A percentile compares a stretch with the other conserved stretches of the same genome.
Conservation (phyloP, 108 stramenopile genomes). For the Nitzschia inconspicua region DNA sequence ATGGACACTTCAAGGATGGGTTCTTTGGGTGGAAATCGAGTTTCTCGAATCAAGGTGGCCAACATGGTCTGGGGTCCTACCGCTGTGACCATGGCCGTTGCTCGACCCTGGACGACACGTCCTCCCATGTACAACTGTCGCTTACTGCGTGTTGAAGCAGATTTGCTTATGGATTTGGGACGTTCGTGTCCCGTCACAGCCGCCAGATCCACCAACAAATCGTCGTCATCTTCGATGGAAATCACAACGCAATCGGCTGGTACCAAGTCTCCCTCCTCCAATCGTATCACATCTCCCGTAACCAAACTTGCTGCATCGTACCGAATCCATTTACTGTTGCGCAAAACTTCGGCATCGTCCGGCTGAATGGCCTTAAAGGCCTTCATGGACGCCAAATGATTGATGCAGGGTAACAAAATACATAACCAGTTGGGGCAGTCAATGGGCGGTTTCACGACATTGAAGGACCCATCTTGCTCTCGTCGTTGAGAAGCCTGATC, state of each 20-base stretch:
- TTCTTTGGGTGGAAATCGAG: conserved; percentile 62
- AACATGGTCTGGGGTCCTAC: conserved; percentile 59
- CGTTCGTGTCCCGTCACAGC: conserved; percentile 61
- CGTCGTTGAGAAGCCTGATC: conserved; percentile 61
- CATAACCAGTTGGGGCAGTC: conserved; percentile 84
- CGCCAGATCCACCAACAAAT: conserved; percentile 69
- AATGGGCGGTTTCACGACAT: conserved; percentile 59
- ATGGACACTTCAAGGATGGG: too few relatives aligned
- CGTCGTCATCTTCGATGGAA: conserved; percentile 30
- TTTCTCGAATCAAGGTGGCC: conserved; percentile 55
- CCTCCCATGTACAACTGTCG: conserved; percentile 58
- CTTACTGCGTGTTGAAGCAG: neutral
- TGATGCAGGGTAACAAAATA: conserved; percentile 80
- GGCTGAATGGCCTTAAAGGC: conserved; percentile 63
- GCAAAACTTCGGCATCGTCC: conserved; percentile 80
- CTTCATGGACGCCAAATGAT: conserved; percentile 75
- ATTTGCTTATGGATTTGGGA: conserved; percentile 33
- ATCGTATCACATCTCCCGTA: conserved; percentile 67
- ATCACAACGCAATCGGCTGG: conserved; percentile 77
- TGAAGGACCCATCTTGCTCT: conserved; percentile 40
- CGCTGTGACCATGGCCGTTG: conserved; percentile 62
- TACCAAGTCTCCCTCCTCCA: conserved; percentile 80
- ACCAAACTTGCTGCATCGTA: conserved; percentile 79
- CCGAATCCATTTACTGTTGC: conserved; percentile 74
- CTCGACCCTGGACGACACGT: conserved; percentile 64